phyloP scores from a whole-genome alignment of 2,329 filamentous ascomycete genomes.

The Eutypella sp. region DNA sequence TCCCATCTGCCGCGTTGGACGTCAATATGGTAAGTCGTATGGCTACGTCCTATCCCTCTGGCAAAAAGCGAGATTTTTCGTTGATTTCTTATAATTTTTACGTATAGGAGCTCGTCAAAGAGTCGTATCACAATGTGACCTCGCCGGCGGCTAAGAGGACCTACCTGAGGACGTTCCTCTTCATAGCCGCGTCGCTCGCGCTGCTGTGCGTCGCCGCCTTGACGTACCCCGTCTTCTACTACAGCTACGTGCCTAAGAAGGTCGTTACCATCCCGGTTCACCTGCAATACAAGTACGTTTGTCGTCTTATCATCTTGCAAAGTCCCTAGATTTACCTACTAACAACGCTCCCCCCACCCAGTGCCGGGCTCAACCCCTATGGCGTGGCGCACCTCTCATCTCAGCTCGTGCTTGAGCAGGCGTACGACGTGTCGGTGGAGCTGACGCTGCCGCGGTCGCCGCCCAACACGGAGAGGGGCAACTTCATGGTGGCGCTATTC shows the following conservation, averaged over 20 bases:
- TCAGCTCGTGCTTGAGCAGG: constrained; percentile 64
- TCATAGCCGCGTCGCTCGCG: constrained; percentile 35
- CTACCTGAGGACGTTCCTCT: constrained; percentile 42
- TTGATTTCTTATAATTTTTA: constrained; percentile 1
- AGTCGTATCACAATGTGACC: constrained; percentile 35
- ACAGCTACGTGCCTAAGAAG: constrained; percentile 52
- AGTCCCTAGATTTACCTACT: neutral
- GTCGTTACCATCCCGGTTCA: constrained; percentile 48
- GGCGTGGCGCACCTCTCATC: constrained; percentile 42
- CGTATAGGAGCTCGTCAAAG: constrained; percentile 23
- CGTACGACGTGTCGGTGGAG: constrained; percentile 77
- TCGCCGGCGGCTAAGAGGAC: constrained; percentile 48
- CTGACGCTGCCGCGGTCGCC: constrained; percentile 75
- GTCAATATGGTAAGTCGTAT: constrained; percentile 13
- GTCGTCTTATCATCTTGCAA: neutral
- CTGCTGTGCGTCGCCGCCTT: constrained; percentile 45
- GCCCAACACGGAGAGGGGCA: constrained; percentile 70
- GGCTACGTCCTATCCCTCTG: no score
- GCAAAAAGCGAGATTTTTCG: no score
- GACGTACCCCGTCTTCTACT: constrained; percentile 50
- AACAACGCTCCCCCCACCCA: constrained; percentile 15
- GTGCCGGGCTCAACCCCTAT: constrained; percentile 48
- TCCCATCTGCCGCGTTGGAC: no score
- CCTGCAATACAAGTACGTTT: constrained; percentile 53
- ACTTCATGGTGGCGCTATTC: constrained; percentile 88